phyloP scores from a whole-genome alignment of 805 yeast species.

The Dipodascus geniculatus region DNA sequence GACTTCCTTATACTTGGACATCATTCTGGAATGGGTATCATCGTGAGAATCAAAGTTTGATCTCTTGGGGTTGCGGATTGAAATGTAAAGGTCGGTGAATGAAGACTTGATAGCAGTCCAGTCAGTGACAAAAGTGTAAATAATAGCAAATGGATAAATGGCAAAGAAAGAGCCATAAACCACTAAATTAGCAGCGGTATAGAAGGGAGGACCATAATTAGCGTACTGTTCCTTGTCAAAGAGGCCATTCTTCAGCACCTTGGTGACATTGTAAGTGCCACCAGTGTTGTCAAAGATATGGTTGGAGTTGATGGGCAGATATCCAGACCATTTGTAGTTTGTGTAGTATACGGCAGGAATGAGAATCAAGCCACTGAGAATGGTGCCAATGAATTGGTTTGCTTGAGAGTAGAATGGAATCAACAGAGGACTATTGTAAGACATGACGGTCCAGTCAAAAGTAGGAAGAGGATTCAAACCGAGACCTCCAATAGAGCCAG shows the following conservation, averaged over 20 bases:
- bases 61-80: slow-evolving; percentile 3
- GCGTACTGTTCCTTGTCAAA: slow-evolving; percentile 36
- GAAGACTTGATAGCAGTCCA: slow-evolving; percentile 21
- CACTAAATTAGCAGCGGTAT: slow-evolving; percentile 43
- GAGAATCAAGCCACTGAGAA: slow-evolving; percentile 15
- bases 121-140: slow-evolving; percentile 36
- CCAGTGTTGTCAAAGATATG: slow-evolving; percentile 33
- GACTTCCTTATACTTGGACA: slow-evolving; percentile 40
- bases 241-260: slow-evolving; percentile 31
- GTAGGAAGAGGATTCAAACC: slow-evolving; percentile 37
- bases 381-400: slow-evolving; percentile 9
- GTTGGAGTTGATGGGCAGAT: slow-evolving; percentile 39
- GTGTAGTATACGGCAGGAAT: slow-evolving; percentile 30
- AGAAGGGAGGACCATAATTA: slow-evolving; percentile 45
- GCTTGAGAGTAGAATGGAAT: slow-evolving; percentile 20
- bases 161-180: slow-evolving; percentile 41
- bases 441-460: slow-evolving; percentile 33
- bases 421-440: slow-evolving; percentile 20
- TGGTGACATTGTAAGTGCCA: slow-evolving; percentile 30
- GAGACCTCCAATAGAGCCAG: slow-evolving; percentile 35
- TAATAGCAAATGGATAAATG: slow-evolving; percentile 39
- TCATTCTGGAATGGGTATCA: slow-evolving; percentile 28
- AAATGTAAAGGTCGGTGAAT: slow-evolving; percentile 8
- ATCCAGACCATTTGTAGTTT: slow-evolving; percentile 39
- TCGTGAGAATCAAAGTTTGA: slow-evolving; percentile 2